Evolutionary conservation across 345 rosid species (phyloP), one percentile per base, ranked within the genome.

Genomic region (Populus tremula): DNA sequence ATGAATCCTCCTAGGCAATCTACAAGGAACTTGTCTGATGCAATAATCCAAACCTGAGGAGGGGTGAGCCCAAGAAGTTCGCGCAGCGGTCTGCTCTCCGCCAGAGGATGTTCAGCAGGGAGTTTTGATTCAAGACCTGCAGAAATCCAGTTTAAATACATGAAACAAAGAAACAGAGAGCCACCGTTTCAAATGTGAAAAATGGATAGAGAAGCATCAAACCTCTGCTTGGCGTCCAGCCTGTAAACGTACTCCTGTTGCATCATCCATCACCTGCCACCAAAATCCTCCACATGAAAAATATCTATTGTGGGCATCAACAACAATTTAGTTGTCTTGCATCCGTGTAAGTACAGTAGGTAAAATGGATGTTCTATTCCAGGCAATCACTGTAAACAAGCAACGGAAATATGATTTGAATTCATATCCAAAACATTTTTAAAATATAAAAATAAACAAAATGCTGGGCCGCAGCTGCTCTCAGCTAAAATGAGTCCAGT

Each of bases 141-240:
- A 69, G n/a, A 65, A 29, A 71, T 66, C 74, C 49, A 38, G 33
- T 81, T 78, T 35, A 70, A 71, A 77, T 53, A 59, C 20, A 73
- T 43, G 62, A 72, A 77, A 21, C 23, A n/a, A 41, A 65, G 13
- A 77, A 29, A 71, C 70, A 27, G 61, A 23, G 66, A 61, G 43
- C 41, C 21, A 50, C 31, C 53, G 47, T 35, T 50, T 76, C 64
- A 78, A 76, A 23, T 18, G 45, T 38, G 36, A 67, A 50, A 36
- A 0, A 41, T 31, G 62, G 21, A 73, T 12, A 53, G 61, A 56
- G 61, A 29, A 33, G 80, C 59, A 83, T 41, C 77, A 67, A 82
- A 92, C 97, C 94, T 94, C 97, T 70, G 97, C 97, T 85, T 94
- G 98, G 67, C 97, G 90, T 69, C 97, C 97, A 69, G 98, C 97